Conservation (phyloP, 2,329 filamentous ascomycete species). For the Didymella exigua region DNA sequence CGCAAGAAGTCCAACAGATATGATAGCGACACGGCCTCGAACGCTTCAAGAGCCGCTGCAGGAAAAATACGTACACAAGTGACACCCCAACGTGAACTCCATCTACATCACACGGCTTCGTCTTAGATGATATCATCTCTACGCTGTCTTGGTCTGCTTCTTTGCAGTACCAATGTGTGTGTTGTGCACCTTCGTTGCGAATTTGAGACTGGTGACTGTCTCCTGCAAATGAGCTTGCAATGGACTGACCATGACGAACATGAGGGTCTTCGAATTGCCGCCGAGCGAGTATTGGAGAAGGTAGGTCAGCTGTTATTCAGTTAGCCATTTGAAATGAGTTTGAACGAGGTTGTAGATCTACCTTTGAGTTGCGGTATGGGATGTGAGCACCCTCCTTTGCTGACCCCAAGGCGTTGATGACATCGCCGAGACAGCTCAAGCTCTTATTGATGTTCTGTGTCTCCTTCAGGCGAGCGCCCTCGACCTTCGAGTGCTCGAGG, state of each 20-base stretch:
- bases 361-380: conserved; percentile 94
- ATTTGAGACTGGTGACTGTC: conserved; percentile 91
- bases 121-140: not conserved
- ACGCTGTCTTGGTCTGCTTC: conserved; percentile 65
- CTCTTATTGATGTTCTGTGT: conserved; percentile 98
- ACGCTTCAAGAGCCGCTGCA: conserved; percentile 16
- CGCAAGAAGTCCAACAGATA: conserved; percentile 3
- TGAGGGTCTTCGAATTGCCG: conserved; percentile 95
- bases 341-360: conserved; percentile 44
- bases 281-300: conserved; percentile 92
- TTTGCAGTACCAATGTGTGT: conserved; percentile 92
- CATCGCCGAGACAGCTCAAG: conserved; percentile 87
- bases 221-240: conserved; percentile 89
- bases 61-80: conserved; percentile 14
- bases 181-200: conserved; percentile 93
- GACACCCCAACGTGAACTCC: not conserved
- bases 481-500: conserved; percentile 82
- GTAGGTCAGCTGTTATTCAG: conserved; percentile 72
- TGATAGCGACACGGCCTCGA: conserved; percentile 12
- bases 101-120: not conserved
- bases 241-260: conserved; percentile 98
- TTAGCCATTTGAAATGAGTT: conserved; percentile 12
- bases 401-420: conserved; percentile 89
- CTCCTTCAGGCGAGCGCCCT: conserved; percentile 87
- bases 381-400: conserved; percentile 79